Conservation (phyloP, 257 asterid species). For the Fraxinus pennsylvanica region DNA sequence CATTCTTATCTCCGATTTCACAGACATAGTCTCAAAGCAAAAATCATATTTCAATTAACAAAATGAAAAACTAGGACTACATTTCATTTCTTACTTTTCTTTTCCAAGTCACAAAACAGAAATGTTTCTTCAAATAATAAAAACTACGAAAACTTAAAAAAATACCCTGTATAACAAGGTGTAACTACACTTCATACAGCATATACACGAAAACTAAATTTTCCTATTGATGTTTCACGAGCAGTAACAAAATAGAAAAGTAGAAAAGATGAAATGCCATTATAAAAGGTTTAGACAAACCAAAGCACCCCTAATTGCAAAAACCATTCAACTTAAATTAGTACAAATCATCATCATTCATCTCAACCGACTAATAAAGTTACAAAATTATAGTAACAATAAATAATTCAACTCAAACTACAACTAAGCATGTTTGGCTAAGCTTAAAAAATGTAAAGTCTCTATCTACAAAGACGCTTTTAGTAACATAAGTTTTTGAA, state of each 20-base stretch:
- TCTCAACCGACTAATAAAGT: neutral
- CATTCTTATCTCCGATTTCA: too few species aligned
- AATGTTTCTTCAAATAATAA: neutral
- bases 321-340: neutral
- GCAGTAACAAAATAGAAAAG: neutral
- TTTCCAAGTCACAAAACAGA: neutral
- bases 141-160: neutral
- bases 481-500: too few species aligned
- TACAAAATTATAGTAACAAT: too few species aligned
- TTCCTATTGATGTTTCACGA: neutral
- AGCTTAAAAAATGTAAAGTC: neutral
- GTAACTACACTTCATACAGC: neutral
- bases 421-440: neutral
- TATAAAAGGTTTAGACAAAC: neutral
- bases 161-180: neutral
- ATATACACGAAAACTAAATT: neutral
- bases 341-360: neutral
- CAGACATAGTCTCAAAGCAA: neutral
- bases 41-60: neutral
- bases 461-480: too few species aligned
- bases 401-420: neutral
- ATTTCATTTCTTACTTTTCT: neutral
- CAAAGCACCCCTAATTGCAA: neutral
- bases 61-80: neutral
- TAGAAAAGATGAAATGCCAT: neutral